Evolutionary conservation across 306 rosid species (phyloP), one percentile per base, ranked within the genome.

Genomic region (Quercus bicolor): DNA sequence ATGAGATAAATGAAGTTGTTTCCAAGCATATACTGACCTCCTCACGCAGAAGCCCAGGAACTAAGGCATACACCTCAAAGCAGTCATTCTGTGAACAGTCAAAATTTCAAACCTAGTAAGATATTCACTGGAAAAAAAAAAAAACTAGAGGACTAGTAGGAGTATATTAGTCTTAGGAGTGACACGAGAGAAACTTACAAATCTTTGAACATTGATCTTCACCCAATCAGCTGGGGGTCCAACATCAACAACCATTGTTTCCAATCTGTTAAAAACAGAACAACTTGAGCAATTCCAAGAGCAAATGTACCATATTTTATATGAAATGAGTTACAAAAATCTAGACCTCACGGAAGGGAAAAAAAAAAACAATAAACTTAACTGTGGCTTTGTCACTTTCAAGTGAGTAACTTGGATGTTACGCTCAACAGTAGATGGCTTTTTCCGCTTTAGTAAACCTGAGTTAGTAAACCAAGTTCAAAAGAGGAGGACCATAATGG

Each of bases 151-250:
- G 28, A 6, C 28, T 19, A 65, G 13, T 65, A 33, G 40, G 9
- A 26, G 5, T 4, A n/a, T 9, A 19, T 33, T 33, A 9, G 26
- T 77, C 40, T 72, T 80, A 77, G 53, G 56, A 48, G 72, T 43
- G 72, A 74, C 52, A 33, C 64, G 26, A 66, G 51, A 66, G 51
- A 79, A 83, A 83, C 99, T 88, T 75, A 96, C 99, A 83, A 93
- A 91, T 91, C 81, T 91, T 80, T 88, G 99, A 77, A 96, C 97
- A 85, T 93, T 96, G 81, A 96, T 84, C 87, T 93, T 96, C 79
- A 96, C 99, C 99, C 99, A 96, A 81, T 96, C 98, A 11, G 99
- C 99, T 68, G 99, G 98, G 79, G 92, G 93, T 79, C 99, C 98
- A 72, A 93, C 79, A 77, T 96, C 98, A 82, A 87, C 86, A 64